Conservation (phyloP, 441 rosid species). For the California macrophylla region DNA sequence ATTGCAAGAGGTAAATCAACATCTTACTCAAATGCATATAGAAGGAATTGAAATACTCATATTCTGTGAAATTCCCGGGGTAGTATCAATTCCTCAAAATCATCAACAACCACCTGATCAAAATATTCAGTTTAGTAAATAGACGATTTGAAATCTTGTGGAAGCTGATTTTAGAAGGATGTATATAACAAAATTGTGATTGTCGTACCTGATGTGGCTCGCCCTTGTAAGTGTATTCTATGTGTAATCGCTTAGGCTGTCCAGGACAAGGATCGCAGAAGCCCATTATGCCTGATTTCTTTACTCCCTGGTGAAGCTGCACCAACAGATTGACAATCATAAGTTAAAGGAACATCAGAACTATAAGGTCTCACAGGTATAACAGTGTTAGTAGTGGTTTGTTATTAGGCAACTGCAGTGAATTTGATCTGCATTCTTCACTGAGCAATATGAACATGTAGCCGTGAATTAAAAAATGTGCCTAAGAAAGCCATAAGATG, state of each 20-base stretch:
- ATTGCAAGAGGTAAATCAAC: slow-evolving; percentile 19
- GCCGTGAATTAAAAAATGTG: background rate
- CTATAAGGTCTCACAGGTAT: background rate
- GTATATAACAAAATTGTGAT: background rate
- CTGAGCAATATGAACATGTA: background rate
- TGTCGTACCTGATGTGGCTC: slow-evolving; percentile 37
- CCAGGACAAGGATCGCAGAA: slow-evolving; percentile 96
- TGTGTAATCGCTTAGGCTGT: slow-evolving; percentile 57
- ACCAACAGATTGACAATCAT: slow-evolving; percentile 9
- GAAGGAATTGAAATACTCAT: slow-evolving; percentile 15
- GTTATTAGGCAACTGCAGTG: background rate
- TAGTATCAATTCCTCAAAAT: slow-evolving; percentile 54
- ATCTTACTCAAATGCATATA: background rate
- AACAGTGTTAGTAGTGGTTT: background rate
- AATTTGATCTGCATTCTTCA: background rate
- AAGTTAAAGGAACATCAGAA: background rate
- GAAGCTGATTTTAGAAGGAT: slow-evolving; percentile 1
- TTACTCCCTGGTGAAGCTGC: slow-evolving; percentile 88
- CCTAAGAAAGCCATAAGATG: background rate
- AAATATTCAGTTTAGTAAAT: slow-evolving; percentile 9
- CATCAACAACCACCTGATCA: slow-evolving; percentile 55
- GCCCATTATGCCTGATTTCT: slow-evolving; percentile 94
- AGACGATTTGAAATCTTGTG: background rate
- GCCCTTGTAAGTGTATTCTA: slow-evolving; percentile 57
- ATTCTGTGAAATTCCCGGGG: slow-evolving; percentile 52